Conservation (phyloP, 192 early-diverging fungal genomes). For the Coemansia sp. region DNA sequence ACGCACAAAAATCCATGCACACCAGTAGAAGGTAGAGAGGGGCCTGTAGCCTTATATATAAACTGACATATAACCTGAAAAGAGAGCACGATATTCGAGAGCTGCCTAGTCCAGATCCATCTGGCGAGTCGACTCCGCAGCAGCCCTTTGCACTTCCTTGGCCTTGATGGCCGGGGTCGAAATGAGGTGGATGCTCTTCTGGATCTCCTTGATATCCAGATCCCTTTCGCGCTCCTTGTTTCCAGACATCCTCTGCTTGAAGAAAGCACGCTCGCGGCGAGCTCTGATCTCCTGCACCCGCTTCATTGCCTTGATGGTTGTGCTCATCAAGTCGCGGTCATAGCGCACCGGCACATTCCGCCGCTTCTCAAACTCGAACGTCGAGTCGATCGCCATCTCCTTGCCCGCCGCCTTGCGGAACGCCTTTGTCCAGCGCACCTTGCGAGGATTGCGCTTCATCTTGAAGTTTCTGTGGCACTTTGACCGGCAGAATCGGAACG, state of each 20-base stretch:
- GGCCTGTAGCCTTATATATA: not conserved
- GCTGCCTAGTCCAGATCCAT: constrained; percentile 44
- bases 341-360: constrained; percentile 97
- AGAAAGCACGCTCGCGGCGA: constrained; percentile 90
- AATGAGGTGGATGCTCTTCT: constrained; percentile 88
- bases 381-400: constrained; percentile 98
- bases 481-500: constrained; percentile 93
- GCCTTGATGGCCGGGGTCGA: constrained; percentile 36
- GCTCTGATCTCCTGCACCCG: constrained; percentile 91
- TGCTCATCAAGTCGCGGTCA: constrained; percentile 94
- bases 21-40: not conserved
- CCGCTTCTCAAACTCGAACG: constrained; percentile 98
- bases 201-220: constrained; percentile 71
- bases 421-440: constrained; percentile 99
- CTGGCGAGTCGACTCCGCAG: constrained; percentile 40
- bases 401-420: constrained; percentile 98
- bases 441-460: constrained; percentile 99
- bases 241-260: constrained; percentile 85
- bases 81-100: not conserved
- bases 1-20: not conserved
- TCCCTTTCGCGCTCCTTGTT: constrained; percentile 79
- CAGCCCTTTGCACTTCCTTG: constrained; percentile 42
- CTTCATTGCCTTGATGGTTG: constrained; percentile 99
- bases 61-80: constrained; percentile 2
- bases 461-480: constrained; percentile 99